Evolutionary conservation across 208 protist species (phyloP).

Genomic region (Tritrichomonas musculus): DNA sequence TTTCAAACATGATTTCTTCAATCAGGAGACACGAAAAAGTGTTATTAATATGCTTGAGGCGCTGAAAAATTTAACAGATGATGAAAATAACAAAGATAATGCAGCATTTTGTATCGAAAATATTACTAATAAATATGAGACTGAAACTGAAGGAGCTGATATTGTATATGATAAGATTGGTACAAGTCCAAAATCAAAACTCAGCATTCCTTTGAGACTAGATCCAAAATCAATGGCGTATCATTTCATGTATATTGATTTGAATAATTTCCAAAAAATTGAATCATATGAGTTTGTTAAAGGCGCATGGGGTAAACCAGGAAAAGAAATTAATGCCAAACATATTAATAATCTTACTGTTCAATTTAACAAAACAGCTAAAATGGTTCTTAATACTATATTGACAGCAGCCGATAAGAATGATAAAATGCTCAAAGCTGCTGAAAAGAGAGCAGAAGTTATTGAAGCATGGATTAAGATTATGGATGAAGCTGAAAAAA

Average conservation of each 20-base stretch:
- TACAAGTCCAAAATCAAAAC: neutral
- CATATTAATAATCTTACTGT: neutral
- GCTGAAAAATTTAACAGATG: too few relatives aligned
- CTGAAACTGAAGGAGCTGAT: too few relatives aligned
- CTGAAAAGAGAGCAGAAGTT: neutral
- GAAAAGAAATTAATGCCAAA: neutral
- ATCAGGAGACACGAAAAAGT: too few relatives aligned
- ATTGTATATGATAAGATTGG: too few relatives aligned
- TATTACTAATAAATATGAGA: too few relatives aligned
- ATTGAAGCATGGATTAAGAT: neutral
- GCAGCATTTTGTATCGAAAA: too few relatives aligned
- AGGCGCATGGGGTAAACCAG: neutral
- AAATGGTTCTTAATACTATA: neutral
- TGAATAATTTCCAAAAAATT: neutral
- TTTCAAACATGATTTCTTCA: too few relatives aligned
- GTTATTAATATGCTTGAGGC: too few relatives aligned
- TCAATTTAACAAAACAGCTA: neutral
- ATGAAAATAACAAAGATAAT: too few relatives aligned
- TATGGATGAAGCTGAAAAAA: neutral
- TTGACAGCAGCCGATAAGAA: too few relatives aligned
- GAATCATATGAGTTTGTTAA: neutral
- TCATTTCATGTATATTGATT: constrained; percentile 7
- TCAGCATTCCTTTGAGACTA: neutral
- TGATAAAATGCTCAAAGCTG: neutral
- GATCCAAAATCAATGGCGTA: neutral